Evolutionary conservation across 305 asterid species (phyloP).

Genomic region (Fraxinus greggii): DNA sequence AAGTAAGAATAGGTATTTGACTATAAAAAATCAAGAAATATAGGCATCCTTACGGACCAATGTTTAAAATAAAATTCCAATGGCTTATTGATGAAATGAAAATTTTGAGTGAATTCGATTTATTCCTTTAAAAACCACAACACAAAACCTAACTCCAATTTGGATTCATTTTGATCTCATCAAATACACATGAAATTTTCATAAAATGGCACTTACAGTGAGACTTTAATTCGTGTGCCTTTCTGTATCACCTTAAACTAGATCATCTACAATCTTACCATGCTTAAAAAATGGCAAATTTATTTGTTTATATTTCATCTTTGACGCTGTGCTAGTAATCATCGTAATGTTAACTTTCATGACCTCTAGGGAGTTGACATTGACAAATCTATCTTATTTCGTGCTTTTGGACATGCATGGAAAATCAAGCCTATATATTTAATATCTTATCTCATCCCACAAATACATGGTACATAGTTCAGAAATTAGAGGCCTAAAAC

Average conservation of each 20-base stretch:
- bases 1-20: background rate
- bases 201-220: background rate
- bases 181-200: background rate
- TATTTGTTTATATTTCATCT: background rate
- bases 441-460: constrained; percentile 44
- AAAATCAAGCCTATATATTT: constrained; percentile 1
- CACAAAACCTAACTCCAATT: background rate
- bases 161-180: background rate
- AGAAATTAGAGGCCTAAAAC: constrained; percentile 51
- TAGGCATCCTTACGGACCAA: background rate
- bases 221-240: background rate
- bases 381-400: background rate
- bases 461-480: constrained; percentile 45
- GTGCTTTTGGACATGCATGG: constrained; percentile 5
- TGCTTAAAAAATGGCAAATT: background rate
- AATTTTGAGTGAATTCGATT: background rate
- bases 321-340: background rate
- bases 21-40: background rate
- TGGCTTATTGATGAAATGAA: background rate
- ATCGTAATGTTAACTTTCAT: constrained; percentile 20
- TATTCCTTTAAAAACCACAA: background rate
- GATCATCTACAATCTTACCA: background rate
- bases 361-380: constrained; percentile 12
- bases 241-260: background rate
- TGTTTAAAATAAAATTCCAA: background rate